Conservation (phyloP, 768 basidiomycete species). For the Leccinum boreale region DNA sequence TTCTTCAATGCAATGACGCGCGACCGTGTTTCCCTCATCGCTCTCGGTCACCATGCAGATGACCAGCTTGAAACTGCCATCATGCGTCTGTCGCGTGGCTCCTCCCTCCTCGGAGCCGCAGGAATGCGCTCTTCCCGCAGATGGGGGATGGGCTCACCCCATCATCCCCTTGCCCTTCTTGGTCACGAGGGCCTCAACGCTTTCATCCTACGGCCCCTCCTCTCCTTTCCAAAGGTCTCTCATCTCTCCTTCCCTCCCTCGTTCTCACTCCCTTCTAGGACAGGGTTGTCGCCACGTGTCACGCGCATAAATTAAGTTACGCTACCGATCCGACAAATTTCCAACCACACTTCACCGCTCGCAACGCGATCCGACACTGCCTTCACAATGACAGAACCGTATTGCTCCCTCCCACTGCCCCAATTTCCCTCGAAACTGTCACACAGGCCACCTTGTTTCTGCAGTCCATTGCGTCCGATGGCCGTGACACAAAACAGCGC, state of each 20-base stretch:
- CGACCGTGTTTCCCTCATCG: slow-evolving; percentile 41
- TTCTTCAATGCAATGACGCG: slow-evolving; percentile 48
- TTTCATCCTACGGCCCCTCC: slow-evolving; percentile 72
- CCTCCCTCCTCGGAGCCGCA: slow-evolving; percentile 51
- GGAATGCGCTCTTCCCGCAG: slow-evolving; percentile 68
- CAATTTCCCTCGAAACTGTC: slow-evolving; percentile 32
- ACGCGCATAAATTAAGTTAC: slow-evolving; percentile 56
- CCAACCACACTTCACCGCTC: slow-evolving; percentile 65
- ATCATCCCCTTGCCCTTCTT: slow-evolving; percentile 35
- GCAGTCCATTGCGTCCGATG: slow-evolving; percentile 31
- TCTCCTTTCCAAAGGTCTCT: slow-evolving; percentile 64
- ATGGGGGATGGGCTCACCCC: slow-evolving; percentile 70
- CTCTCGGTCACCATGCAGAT: slow-evolving; percentile 76
- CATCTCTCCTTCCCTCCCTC: background rate
- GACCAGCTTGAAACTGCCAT: slow-evolving; percentile 83
- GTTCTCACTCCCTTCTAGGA: slow-evolving; percentile 43
- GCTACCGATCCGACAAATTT: slow-evolving; percentile 70
- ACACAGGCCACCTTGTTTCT: slow-evolving; percentile 29
- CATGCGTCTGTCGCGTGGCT: slow-evolving; percentile 62
- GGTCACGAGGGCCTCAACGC: slow-evolving; percentile 57
- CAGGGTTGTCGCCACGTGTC: slow-evolving; percentile 77
- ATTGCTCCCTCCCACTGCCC: slow-evolving; percentile 30
- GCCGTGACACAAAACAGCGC: slow-evolving; percentile 32
- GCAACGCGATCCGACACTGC: slow-evolving; percentile 67
- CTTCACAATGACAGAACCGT: slow-evolving; percentile 18